Base-by-base conservation (phyloP, 805 yeast genomes). In the Candida morakotiae region DNA sequence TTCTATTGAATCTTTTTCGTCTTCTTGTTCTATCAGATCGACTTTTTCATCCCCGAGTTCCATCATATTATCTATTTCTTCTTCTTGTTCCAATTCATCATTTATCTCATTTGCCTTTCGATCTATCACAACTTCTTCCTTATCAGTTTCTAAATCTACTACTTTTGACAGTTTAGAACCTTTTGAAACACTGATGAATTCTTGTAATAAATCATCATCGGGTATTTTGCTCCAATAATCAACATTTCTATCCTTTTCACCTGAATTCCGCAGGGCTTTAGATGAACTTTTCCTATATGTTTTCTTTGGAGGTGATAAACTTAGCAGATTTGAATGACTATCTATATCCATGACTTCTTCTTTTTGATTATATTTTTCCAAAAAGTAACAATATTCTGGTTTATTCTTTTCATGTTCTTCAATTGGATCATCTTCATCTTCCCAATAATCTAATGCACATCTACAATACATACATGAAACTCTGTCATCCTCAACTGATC, bases 351-450 rank as follows among this genome's bases (percentile, higher is more conserved):
- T 17, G 11, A 22, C 22, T 22, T 22, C 27, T 22, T 24, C 28
- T n/a, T 29, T 25, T 5, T 29, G 26, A n/a, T n/a, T n/a, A 21
- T 30, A 28, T 10, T 4, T 14, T 1, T 50, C 58, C 8, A 64
- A 43, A 35, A 62, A 59, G 40, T 52, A 58, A 35, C 70, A 64
- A 32, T 46, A 49, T 2, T 15, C 37, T 6, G 44, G 31, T 3
- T 45, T 40, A 29, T 53, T 52, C 13, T 37, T 55, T 44, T 31
- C 49, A 51, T 84, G 93, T 45, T 79, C 87, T 9, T 39, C 63
- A 7, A 69, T 41, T 0, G 89, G 91, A 40, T 73, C 77, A 56
- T 86, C 93, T 2, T 62, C 68, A 1, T 58, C 52, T 40, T 75
- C 84, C 89, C 91, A 83, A 19, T 54, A 55, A 31, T 61, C 65